Evolutionary conservation across 148 eudicot species (phyloP).

Genomic region (Chenopodium formosanum): DNA sequence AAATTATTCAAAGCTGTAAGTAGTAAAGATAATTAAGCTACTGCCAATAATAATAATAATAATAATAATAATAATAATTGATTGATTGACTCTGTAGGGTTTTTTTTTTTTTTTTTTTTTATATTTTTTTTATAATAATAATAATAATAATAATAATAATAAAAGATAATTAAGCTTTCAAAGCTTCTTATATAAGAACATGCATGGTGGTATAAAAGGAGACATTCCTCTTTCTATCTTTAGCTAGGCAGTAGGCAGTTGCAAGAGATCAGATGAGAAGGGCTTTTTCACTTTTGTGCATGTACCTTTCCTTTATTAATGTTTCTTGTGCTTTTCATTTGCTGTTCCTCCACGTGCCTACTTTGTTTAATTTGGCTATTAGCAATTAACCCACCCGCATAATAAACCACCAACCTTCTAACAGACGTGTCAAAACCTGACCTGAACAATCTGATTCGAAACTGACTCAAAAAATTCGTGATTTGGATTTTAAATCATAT

Average conservation of each 20-base stretch:
- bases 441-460: no score
- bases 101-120: no score
- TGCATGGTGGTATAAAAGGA: constrained; percentile 2
- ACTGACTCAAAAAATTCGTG: no score
- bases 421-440: no score
- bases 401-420: no score
- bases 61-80: neutral
- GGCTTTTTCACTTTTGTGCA: neutral
- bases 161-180: no score
- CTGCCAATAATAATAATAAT: no score
- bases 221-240: neutral
- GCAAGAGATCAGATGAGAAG: neutral
- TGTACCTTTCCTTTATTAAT: neutral
- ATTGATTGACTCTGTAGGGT: no score
- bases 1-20: neutral
- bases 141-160: neutral
- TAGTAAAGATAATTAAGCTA: neutral
- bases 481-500: no score
- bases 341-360: constrained; percentile 19
- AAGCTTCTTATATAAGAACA: constrained; percentile 2
- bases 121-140: no score
- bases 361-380: neutral
- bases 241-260: neutral
- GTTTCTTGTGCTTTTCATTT: neutral
- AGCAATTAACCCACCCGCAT: no score